Conservation (phyloP, 352 stramenopile genomes). For the Pythium chondricola region DNA sequence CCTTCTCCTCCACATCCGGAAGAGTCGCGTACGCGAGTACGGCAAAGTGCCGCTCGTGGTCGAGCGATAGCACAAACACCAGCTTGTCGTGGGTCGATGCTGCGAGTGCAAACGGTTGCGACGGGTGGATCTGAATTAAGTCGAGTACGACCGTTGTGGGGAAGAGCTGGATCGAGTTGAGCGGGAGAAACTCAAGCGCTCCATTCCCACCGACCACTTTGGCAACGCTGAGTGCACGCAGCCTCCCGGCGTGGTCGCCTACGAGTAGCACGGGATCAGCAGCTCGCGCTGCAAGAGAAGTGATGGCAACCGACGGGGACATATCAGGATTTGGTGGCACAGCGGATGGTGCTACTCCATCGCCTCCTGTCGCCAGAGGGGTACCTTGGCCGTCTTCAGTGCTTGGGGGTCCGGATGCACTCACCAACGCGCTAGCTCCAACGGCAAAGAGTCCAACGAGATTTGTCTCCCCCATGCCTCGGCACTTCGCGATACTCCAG, state of each 20-base stretch:
- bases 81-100: slow-evolving; percentile 37
- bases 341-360: not conserved
- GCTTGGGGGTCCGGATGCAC: not conserved
- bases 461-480: slow-evolving; percentile 28
- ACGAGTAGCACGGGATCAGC: slow-evolving; percentile 57
- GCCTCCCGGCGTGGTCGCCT: slow-evolving; percentile 45
- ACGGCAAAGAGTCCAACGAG: slow-evolving; percentile 33
- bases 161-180: slow-evolving; percentile 54
- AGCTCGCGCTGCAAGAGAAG: slow-evolving; percentile 33
- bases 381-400: not conserved
- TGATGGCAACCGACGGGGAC: slow-evolving; percentile 27
- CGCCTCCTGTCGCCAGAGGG: not conserved
- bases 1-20: slow-evolving; percentile 18
- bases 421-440: slow-evolving; percentile 5
- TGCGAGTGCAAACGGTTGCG: slow-evolving; percentile 41
- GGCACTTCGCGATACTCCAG: slow-evolving; percentile 47
- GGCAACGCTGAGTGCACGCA: slow-evolving; percentile 48
- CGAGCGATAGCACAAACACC: slow-evolving; percentile 59
- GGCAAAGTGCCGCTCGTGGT: slow-evolving; percentile 63
- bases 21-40: slow-evolving; percentile 52
- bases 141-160: slow-evolving; percentile 28
- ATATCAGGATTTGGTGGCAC: not conserved
- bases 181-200: slow-evolving; percentile 48
- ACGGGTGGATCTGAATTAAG: slow-evolving; percentile 50
- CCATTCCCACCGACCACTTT: slow-evolving; percentile 41